Conservation (phyloP, 805 yeast genomes). For the Nakazawaea peltata region DNA sequence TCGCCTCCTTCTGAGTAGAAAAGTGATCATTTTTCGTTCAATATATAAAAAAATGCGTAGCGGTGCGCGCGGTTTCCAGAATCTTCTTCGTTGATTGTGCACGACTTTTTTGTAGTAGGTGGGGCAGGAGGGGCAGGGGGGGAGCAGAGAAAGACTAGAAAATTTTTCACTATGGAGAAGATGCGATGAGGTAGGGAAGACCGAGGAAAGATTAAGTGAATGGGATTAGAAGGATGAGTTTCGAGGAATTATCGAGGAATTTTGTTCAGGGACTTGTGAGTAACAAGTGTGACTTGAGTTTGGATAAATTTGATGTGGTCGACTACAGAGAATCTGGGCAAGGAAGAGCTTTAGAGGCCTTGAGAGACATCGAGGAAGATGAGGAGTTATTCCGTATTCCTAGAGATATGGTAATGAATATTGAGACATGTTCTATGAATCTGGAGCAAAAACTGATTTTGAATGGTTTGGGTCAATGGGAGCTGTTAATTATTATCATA, state of each 20-base stretch:
- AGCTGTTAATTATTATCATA: conserved; percentile 60
- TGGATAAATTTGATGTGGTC: conserved; percentile 43
- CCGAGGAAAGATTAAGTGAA: not conserved
- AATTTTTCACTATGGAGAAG: conserved; percentile 1
- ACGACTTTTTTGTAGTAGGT: not conserved
- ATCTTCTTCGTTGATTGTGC: conserved; percentile 1
- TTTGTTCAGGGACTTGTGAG: conserved; percentile 38
- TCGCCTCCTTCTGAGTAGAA: too few relatives aligned
- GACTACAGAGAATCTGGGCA: conserved; percentile 54
- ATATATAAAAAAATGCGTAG: too few relatives aligned
- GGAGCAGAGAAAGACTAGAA: not conserved
- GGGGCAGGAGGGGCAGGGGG: too few relatives aligned
- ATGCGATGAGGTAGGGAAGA: too few relatives aligned
- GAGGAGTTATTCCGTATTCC: conserved; percentile 71
- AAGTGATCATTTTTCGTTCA: too few relatives aligned
- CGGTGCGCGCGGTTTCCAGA: too few relatives aligned
- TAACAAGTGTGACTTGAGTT: conserved; percentile 38
- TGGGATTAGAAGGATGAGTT: conserved; percentile 9
- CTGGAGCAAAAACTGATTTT: conserved; percentile 27
- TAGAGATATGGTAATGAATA: conserved; percentile 43
- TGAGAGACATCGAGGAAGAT: conserved; percentile 46
- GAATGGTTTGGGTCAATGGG: conserved; percentile 59
- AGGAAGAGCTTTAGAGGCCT: conserved; percentile 76
- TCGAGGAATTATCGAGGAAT: conserved; percentile 24
- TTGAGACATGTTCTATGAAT: conserved; percentile 45